Base-by-base conservation (phyloP, 148 eudicot genomes). In the Heliamphora exappendiculata region DNA sequence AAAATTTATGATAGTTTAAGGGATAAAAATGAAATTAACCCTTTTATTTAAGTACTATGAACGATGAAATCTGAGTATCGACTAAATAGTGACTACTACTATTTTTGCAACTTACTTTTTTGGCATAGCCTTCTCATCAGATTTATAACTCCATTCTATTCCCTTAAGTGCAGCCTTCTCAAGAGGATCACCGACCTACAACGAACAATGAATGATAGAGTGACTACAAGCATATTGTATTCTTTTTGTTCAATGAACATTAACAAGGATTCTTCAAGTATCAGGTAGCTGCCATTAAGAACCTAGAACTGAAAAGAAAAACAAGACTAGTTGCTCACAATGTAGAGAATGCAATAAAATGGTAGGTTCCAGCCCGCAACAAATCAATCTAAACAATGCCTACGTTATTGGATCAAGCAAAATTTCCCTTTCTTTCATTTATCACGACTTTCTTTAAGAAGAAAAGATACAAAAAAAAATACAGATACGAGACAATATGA, bases 131-230 rank as follows among this genome's bases (percentile, higher is more conserved):
- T 92, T 95, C 84, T 95, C 98, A 84, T 95, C 98, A 76, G 97
- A 92, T 87, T 89, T 95, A 83, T 95, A 95, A 31, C 82, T 84
- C 98, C 98, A 95, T 47, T 95, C 93, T 79, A 95, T 91, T 71
- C 98, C 98, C 83, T 88, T 87, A 5, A 95, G 86, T 54, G 98
- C 97, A 84, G 98, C 98, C 86, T 95, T 95, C 81, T 95, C 98
- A 78, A 95, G 94, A 81, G 98, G 98, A 88, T 95, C 98, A 70
- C 98, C 98, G 73, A 95, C 98, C 98, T 95, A 79, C 50, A 72
- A 60, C 28, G 37, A 78, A 69, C 33, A 47, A 33, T 62, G 33
- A 37, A 74, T 9, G 7, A 58, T 33, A 19, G 7, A 74, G 49
- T 57, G n/a, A 28, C 67, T 59, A 22, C n/a, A 1, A 54, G 51